phyloP scores from a whole-genome alignment of 1,284 basidiomycete species.

The Farysia itapuensis region DNA sequence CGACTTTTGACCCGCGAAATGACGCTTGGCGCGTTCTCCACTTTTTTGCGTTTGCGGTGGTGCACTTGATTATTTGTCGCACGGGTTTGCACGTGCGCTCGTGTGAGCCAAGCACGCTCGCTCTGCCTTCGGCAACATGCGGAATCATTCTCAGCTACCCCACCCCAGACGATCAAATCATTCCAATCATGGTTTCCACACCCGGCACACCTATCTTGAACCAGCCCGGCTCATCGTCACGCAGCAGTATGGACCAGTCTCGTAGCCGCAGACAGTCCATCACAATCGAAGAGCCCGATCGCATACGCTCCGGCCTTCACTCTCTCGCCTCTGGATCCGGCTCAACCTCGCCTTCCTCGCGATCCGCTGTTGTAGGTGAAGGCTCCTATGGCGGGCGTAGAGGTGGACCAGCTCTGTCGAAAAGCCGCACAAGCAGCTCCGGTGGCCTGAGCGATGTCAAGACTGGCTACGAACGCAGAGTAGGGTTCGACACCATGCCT shows the following conservation, averaged over 20 bases:
- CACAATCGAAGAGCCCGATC: conserved; percentile 36
- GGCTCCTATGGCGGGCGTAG: conserved; percentile 35
- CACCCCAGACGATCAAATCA: too few relatives aligned
- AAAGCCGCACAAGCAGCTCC: conserved; percentile 28
- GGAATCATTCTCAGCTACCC: too few relatives aligned
- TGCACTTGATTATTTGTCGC: too few relatives aligned
- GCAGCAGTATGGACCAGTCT: conserved; percentile 21
- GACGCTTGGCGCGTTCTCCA: too few relatives aligned
- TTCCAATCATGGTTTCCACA: conserved; percentile 7
- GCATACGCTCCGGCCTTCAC: conserved; percentile 8
- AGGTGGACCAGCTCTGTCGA: conserved; percentile 27
- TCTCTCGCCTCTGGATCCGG: conserved; percentile 11
- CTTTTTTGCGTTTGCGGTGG: too few relatives aligned
- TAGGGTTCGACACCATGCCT: conserved; percentile 59
- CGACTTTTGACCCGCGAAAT: too few relatives aligned
- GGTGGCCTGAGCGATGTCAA: conserved; percentile 43
- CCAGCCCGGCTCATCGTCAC: conserved; percentile 10
- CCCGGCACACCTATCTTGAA: conserved; percentile 28
- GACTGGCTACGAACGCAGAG: conserved; percentile 50
- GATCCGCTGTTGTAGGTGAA: conserved; percentile 28
- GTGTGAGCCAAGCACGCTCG: too few relatives aligned
- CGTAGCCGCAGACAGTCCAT: conserved; percentile 10
- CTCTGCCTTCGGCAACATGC: too few relatives aligned
- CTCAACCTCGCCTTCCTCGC: conserved; percentile 13
- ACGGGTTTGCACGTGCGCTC: too few relatives aligned